phyloP scores from a whole-genome alignment of 768 basidiomycete genomes.

The Omphalotus guepiniiformis region DNA sequence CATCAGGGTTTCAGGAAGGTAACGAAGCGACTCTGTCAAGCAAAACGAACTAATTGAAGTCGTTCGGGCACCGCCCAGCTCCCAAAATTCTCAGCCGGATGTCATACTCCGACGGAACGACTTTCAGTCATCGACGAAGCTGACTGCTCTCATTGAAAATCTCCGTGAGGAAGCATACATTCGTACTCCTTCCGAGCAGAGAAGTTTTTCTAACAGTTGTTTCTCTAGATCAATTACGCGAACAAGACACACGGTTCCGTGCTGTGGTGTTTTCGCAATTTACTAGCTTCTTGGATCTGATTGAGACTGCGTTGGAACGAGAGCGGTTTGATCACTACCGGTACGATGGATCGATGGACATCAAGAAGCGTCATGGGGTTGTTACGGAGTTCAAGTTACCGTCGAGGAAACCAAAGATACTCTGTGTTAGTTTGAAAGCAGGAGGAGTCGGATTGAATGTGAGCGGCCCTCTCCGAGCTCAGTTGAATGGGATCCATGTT shows the following conservation, averaged over 20 bases:
- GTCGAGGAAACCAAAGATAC: constrained; percentile 67
- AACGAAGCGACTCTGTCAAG: constrained; percentile 31
- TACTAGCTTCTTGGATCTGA: constrained; percentile 82
- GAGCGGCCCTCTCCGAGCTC: constrained; percentile 21
- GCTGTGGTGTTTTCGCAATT: constrained; percentile 91
- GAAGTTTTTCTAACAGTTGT: background rate
- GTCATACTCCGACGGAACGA: constrained; percentile 73
- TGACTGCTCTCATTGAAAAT: constrained; percentile 75
- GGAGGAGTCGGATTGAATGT: constrained; percentile 92
- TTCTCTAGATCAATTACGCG: constrained; percentile 54
- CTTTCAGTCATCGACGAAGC: constrained; percentile 87
- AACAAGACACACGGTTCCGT: constrained; percentile 73
- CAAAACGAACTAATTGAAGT: constrained; percentile 64
- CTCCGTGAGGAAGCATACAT: constrained; percentile 44
- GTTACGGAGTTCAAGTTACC: constrained; percentile 72
- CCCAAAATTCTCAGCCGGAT: constrained; percentile 34
- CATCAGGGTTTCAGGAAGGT: background rate
- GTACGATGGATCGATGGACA: constrained; percentile 91
- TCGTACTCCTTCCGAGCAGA: background rate
- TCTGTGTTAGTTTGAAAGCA: constrained; percentile 81
- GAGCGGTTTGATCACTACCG: constrained; percentile 69
- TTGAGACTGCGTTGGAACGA: constrained; percentile 64
- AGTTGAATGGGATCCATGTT: too few species aligned
- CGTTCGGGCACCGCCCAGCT: constrained; percentile 31
- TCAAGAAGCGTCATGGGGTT: constrained; percentile 74